Evolutionary conservation across 495 filamentous ascomycete species (phyloP).

Genomic region (Venustampulla echinocandica): DNA sequence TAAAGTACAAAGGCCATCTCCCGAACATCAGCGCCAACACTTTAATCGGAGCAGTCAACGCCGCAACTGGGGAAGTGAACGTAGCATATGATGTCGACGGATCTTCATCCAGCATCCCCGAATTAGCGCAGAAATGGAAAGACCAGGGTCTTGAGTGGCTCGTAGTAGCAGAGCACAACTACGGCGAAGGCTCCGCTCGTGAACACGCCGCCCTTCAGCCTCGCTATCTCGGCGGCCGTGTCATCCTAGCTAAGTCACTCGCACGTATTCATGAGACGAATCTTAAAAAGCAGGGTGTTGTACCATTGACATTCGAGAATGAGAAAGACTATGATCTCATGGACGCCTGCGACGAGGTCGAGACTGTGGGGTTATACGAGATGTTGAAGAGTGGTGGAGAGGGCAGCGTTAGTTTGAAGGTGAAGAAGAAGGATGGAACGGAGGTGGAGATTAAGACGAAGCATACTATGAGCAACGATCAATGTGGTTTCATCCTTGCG

Average conservation of each 20-base stretch:
- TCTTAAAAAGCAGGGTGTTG: constrained; percentile 96
- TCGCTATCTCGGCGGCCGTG: constrained; percentile 77
- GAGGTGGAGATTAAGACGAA: constrained; percentile 51
- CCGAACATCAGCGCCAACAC: constrained; percentile 97
- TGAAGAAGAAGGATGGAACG: constrained; percentile 57
- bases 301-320: constrained; percentile 81
- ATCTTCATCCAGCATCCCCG: constrained; percentile 60
- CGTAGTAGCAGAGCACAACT: constrained; percentile 94
- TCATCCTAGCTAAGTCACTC: constrained; percentile 87
- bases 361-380: constrained; percentile 73
- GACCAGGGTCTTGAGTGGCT: constrained; percentile 65
- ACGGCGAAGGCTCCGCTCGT: constrained; percentile 89
- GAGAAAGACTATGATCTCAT: constrained; percentile 82
- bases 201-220: constrained; percentile 98
- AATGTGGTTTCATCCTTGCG: constrained; percentile 83
- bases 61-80: constrained; percentile 85
- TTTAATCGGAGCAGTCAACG: constrained; percentile 87
- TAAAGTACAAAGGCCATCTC: constrained; percentile 98
- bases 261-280: constrained; percentile 98
- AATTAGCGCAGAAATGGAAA: constrained; percentile 77
- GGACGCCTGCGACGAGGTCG: constrained; percentile 69
- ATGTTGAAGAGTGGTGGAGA: constrained; percentile 68
- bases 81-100: constrained; percentile 78
- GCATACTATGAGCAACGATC: constrained; percentile 79
- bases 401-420: constrained; percentile 62